phyloP scores from a whole-genome alignment of 768 basidiomycete species.

The Auriculariales sp. region DNA sequence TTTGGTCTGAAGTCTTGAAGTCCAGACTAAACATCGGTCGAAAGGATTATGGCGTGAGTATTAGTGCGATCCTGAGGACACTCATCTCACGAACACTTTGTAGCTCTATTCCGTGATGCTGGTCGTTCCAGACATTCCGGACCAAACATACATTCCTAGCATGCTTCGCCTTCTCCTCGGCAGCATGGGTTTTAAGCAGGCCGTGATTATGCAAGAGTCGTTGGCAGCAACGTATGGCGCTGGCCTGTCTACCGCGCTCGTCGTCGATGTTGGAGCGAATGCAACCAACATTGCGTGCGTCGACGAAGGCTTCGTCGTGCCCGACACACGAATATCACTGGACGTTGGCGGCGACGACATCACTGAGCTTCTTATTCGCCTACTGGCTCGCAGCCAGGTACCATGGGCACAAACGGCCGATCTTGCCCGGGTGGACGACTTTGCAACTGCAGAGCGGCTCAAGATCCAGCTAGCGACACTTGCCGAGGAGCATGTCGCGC shows the following conservation, averaged over 20 bases:
- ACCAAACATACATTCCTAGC: slow-evolving; percentile 69
- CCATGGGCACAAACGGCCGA: slow-evolving; percentile 71
- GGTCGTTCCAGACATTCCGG: slow-evolving; percentile 85
- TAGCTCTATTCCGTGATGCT: slow-evolving; percentile 82
- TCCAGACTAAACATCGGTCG: slow-evolving; percentile 41
- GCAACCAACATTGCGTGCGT: slow-evolving; percentile 82
- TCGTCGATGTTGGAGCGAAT: slow-evolving; percentile 85
- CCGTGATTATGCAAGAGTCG: slow-evolving; percentile 89
- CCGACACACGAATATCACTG: slow-evolving; percentile 76
- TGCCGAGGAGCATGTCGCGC: slow-evolving; percentile 77
- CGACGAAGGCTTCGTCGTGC: slow-evolving; percentile 79
- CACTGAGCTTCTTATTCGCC: slow-evolving; percentile 71
- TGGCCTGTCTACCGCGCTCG: slow-evolving; percentile 87
- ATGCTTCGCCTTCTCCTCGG: slow-evolving; percentile 57
- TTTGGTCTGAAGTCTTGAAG: slow-evolving; percentile 47
- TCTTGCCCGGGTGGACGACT: slow-evolving; percentile 66
- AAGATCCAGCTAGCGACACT: slow-evolving; percentile 77
- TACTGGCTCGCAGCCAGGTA: slow-evolving; percentile 68
- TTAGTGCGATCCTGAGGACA: neutral
- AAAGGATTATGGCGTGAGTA: slow-evolving; percentile 44
- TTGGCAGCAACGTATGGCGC: slow-evolving; percentile 90
- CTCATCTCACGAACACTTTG: neutral
- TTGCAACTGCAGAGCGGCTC: slow-evolving; percentile 83
- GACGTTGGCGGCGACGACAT: slow-evolving; percentile 92
- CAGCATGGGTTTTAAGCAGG: slow-evolving; percentile 82